Conservation (phyloP, 2,329 filamentous ascomycete genomes). For the Cytospora chrysosperma region DNA sequence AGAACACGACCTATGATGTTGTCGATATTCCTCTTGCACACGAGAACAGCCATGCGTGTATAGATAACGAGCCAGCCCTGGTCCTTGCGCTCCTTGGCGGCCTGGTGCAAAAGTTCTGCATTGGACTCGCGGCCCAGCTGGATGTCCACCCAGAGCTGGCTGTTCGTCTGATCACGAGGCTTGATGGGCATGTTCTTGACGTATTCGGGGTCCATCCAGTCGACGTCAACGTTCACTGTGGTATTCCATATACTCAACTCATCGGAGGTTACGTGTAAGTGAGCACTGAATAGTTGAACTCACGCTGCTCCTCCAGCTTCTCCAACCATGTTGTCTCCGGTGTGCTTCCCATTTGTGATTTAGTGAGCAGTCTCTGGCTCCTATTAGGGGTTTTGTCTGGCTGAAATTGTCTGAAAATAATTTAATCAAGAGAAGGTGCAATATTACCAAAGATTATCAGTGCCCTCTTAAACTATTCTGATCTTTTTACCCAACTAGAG, state of each 20-base stretch:
- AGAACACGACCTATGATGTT: slow-evolving; percentile 48
- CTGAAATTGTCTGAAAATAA: too few species aligned
- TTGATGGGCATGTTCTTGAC: slow-evolving; percentile 44
- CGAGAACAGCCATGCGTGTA: slow-evolving; percentile 46
- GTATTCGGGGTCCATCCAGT: slow-evolving; percentile 52
- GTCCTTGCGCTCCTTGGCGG: slow-evolving; percentile 43
- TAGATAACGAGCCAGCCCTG: slow-evolving; percentile 49
- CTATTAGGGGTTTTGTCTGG: too few species aligned
- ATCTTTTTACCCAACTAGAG: too few species aligned
- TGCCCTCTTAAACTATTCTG: too few species aligned
- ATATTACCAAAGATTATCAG: too few species aligned
- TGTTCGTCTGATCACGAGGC: slow-evolving; percentile 50
- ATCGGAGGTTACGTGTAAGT: not conserved
- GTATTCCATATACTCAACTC: not conserved
- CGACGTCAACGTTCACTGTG: slow-evolving; percentile 51
- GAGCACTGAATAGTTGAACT: slow-evolving; percentile 21
- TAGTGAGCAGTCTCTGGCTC: not conserved
- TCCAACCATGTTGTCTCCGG: slow-evolving; percentile 40
- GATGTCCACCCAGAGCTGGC: slow-evolving; percentile 49
- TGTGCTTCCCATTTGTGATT: slow-evolving; percentile 34
- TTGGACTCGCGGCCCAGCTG: slow-evolving; percentile 46
- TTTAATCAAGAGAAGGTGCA: too few species aligned
- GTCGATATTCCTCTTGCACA: slow-evolving; percentile 47
- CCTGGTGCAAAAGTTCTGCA: slow-evolving; percentile 40
- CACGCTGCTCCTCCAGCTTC: slow-evolving; percentile 43